Percentiles rank a stretch among this genome's conserved stretches.
Conservation (phyloP, 2,329 filamentous ascomycete species). For the Fusarium brevicatenulatum region DNA sequence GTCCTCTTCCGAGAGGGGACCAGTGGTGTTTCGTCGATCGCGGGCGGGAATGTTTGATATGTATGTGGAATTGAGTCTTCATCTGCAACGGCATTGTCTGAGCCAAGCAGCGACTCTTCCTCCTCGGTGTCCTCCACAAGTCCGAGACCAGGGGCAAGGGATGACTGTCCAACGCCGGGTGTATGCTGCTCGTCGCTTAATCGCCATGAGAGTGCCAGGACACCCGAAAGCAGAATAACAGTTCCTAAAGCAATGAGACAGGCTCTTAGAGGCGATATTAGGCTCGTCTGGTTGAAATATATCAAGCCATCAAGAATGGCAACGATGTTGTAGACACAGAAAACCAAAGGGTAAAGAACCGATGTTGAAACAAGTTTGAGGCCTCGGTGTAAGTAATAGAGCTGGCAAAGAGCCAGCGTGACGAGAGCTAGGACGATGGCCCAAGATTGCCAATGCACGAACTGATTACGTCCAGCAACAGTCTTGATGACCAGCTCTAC, state of each 20-base stretch:
- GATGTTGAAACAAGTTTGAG: slow-evolving; percentile 95
- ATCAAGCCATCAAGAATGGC: slow-evolving; percentile 97
- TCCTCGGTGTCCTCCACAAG: slow-evolving; percentile 76
- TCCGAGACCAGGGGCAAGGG: slow-evolving; percentile 83
- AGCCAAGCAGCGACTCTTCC: slow-evolving; percentile 64
- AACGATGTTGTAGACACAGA: slow-evolving; percentile 99
- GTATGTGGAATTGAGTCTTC: slow-evolving; percentile 52
- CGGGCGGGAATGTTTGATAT: slow-evolving; percentile 61
- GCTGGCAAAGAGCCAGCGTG: slow-evolving; percentile 83
- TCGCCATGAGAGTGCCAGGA: slow-evolving; percentile 92
- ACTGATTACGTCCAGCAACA: slow-evolving; percentile 88
- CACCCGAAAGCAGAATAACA: slow-evolving; percentile 83
- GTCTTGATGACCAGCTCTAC: slow-evolving; percentile 93
- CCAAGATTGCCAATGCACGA: slow-evolving; percentile 96
- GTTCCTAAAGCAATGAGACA: slow-evolving; percentile 88
- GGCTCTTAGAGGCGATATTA: slow-evolving; percentile 79
- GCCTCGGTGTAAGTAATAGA: slow-evolving; percentile 95
- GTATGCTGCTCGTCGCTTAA: slow-evolving; percentile 80
- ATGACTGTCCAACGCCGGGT: slow-evolving; percentile 70
- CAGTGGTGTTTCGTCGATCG: slow-evolving; percentile 52
- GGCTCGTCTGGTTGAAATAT: slow-evolving; percentile 90
- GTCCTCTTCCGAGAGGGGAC: slow-evolving; percentile 59
- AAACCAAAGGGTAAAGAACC: slow-evolving; percentile 94
- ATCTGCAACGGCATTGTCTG: slow-evolving; percentile 56
- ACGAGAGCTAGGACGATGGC: slow-evolving; percentile 85